Conservation (phyloP, 495 filamentous ascomycete genomes). For the Podospora didyma region DNA sequence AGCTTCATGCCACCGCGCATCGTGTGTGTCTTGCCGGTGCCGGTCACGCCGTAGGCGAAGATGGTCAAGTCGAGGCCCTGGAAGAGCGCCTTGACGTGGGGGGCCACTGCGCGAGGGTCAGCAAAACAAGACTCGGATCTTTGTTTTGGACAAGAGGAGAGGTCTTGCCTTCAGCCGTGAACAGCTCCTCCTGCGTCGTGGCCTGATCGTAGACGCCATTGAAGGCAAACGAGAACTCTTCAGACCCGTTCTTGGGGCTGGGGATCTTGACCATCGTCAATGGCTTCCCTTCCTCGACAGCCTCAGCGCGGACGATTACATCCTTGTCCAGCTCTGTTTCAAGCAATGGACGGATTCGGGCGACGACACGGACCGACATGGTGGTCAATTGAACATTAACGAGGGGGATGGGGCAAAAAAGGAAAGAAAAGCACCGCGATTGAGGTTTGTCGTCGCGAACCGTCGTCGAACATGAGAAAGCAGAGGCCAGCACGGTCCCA, state of each 20-base stretch:
- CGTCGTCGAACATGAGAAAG: background rate
- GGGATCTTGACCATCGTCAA: conserved; percentile 79
- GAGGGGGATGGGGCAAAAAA: background rate
- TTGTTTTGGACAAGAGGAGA: background rate
- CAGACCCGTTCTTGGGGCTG: conserved; percentile 86
- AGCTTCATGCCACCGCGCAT: conserved; percentile 93
- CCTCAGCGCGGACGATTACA: conserved; percentile 68
- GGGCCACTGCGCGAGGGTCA: conserved; percentile 39
- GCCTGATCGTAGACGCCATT: conserved; percentile 83
- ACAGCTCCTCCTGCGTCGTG: conserved; percentile 79
- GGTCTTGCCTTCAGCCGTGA: conserved; percentile 75
- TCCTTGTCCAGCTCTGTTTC: conserved; percentile 79
- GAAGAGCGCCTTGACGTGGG: conserved; percentile 82
- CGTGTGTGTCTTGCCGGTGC: conserved; percentile 95
- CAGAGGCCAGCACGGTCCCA: background rate
- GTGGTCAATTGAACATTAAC: conserved; percentile 4
- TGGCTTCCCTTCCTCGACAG: conserved; percentile 51
- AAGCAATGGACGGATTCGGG: conserved; percentile 81
- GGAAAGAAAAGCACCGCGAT: background rate
- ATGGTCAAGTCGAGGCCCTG: conserved; percentile 90
- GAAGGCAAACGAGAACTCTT: conserved; percentile 93
- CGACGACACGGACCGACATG: conserved; percentile 80
- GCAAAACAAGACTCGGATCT: background rate
- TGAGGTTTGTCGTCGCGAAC: background rate
- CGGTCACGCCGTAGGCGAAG: conserved; percentile 94